Percentiles rank a stretch among this genome's conserved stretches.
Conservation (phyloP, 331 rosid genomes). For the Arachis monticola region DNA sequence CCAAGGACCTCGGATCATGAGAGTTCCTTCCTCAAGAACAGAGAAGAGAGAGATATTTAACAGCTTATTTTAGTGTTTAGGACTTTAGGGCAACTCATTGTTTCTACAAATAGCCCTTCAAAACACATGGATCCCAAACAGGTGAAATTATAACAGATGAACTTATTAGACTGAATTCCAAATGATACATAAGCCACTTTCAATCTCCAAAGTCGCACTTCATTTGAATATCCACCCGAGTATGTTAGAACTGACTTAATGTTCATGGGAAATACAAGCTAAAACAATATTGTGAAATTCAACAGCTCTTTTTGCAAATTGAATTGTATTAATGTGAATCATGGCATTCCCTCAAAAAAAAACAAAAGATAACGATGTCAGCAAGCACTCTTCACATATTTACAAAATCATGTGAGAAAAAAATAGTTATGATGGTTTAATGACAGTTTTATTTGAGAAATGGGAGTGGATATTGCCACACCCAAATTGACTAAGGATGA, state of each 20-base stretch:
- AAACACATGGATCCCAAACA: constrained; percentile 16
- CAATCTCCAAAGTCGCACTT: neutral
- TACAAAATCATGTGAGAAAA: too few relatives aligned
- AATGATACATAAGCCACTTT: constrained; percentile 1
- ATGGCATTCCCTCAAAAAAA: neutral
- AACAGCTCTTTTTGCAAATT: constrained; percentile 2
- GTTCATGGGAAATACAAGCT: neutral
- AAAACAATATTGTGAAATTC: constrained; percentile 2
- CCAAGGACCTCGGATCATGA: constrained; percentile 24
- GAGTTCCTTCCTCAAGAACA: neutral
- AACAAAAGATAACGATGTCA: neutral
- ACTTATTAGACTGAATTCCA: constrained; percentile 16
- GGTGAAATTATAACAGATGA: neutral
- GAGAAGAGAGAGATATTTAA: neutral
- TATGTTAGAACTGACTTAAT: neutral
- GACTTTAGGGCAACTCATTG: neutral
- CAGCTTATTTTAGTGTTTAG: too few relatives aligned
- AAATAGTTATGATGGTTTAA: too few relatives aligned
- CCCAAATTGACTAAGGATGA: neutral
- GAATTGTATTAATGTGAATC: neutral
- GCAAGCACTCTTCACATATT: too few relatives aligned
- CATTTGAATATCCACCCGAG: neutral
- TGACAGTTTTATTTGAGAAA: too few relatives aligned
- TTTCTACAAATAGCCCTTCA: constrained; percentile 10
- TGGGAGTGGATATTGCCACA: too few relatives aligned